phyloP scores from a whole-genome alignment of 2,329 filamentous ascomycete genomes.

The Emmonsiellopsis sp. region DNA sequence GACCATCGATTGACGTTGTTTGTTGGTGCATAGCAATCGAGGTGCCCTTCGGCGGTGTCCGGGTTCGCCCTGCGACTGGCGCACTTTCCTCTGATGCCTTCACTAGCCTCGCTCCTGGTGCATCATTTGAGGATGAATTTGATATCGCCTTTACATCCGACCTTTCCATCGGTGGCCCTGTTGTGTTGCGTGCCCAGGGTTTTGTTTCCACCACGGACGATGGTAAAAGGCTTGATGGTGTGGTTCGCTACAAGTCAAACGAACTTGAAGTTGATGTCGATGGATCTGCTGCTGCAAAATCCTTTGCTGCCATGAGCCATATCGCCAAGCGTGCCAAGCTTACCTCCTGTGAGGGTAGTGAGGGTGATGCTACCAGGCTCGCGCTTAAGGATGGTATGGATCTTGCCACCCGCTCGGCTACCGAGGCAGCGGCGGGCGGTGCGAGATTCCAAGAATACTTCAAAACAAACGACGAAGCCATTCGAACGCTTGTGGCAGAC shows the following conservation, averaged over 20 bases:
- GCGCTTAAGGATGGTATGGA: conserved; percentile 48
- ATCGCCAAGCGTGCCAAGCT: conserved; percentile 41
- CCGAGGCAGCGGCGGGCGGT: conserved; percentile 42
- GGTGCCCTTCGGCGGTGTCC: conserved; percentile 26
- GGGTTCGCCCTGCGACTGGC: conserved; percentile 18
- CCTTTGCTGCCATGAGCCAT: conserved; percentile 38
- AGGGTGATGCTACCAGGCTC: conserved; percentile 35
- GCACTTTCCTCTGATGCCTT: conserved; percentile 22
- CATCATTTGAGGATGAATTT: conserved; percentile 23
- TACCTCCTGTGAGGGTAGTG: conserved; percentile 46
- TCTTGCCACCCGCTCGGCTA: conserved; percentile 47
- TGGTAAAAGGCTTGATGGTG: conserved; percentile 46
- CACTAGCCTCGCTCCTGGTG: conserved; percentile 22
- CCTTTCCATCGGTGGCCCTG: conserved; percentile 42
- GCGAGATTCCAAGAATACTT: conserved; percentile 54
- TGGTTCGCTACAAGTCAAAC: conserved; percentile 52
- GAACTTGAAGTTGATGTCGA: conserved; percentile 49
- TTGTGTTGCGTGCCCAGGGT: conserved; percentile 49
- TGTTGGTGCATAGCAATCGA: conserved; percentile 15
- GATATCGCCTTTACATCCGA: conserved; percentile 32
- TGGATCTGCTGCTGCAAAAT: conserved; percentile 44
- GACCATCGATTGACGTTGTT: conserved; percentile 5
- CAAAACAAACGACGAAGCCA: conserved; percentile 44
- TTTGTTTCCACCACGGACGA: conserved; percentile 48
- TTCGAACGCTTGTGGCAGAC: conserved; percentile 42